Evolutionary conservation across 2,329 filamentous ascomycete genomes (phyloP).

Genomic region (Neocucurbitaria cava): DNA sequence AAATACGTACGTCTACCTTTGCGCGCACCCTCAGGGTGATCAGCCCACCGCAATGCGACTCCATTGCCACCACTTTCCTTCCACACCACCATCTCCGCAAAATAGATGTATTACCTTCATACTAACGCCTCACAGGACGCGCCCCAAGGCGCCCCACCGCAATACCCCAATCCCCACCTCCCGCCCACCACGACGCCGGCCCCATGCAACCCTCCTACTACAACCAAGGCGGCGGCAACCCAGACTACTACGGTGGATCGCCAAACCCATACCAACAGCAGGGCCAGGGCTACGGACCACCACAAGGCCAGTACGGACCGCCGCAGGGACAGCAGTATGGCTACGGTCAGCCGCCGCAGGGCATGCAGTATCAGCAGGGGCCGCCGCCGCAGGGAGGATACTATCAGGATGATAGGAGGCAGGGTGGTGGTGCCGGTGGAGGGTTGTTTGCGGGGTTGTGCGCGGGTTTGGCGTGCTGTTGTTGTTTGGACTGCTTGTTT

Average conservation of each 20-base stretch:
- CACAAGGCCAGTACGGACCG: constrained; percentile 28
- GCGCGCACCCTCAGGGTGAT: background rate
- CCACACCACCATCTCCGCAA: constrained; percentile 1
- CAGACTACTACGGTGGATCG: constrained; percentile 29
- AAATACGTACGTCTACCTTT: constrained; percentile 34
- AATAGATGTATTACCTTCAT: background rate
- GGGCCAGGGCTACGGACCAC: constrained; percentile 15
- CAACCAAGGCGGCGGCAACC: constrained; percentile 17
- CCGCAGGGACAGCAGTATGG: constrained; percentile 30
- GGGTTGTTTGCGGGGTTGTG: constrained; percentile 54
- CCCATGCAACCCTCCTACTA: constrained; percentile 27
- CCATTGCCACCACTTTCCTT: background rate
- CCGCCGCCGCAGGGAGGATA: constrained; percentile 47
- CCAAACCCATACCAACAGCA: constrained; percentile 34
- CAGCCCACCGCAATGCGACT: background rate
- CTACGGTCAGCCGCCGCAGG: constrained; percentile 40
- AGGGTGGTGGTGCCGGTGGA: constrained; percentile 37
- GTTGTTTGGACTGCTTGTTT: constrained; percentile 60
- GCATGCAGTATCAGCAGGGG: constrained; percentile 44
- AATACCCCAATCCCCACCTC: constrained; percentile 44
- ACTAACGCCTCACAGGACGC: constrained; percentile 23
- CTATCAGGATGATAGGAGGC: constrained; percentile 45
- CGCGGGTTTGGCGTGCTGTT: constrained; percentile 58
- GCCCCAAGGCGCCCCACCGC: constrained; percentile 39
- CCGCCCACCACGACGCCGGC: constrained; percentile 38